These are phyloP conservation scores for Phytopythium chamaehyphon DNA, from an alignment of 352 stramenopile genomes.

Conservation along the genomic window DNA sequence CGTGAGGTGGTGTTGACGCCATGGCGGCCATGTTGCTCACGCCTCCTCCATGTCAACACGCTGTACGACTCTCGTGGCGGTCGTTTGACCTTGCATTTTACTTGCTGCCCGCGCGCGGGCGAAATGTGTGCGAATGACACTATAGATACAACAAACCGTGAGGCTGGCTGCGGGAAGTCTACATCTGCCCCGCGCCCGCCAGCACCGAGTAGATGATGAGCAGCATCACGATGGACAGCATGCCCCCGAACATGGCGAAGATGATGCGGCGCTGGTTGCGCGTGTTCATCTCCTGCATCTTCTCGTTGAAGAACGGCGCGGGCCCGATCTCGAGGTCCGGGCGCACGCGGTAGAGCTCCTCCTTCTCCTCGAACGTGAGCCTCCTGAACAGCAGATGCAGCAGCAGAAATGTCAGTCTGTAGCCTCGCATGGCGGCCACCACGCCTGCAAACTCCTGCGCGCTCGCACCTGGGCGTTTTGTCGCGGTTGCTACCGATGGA, in stretches of 20 bases:
- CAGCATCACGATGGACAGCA: slow-evolving; percentile 62
- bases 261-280: slow-evolving; percentile 63
- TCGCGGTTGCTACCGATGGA: slow-evolving; percentile 24
- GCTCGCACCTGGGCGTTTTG: slow-evolving; percentile 38
- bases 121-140: neutral
- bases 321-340: slow-evolving; percentile 77
- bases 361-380: slow-evolving; percentile 75
- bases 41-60: no score
- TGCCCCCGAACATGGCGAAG: slow-evolving; percentile 70
- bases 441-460: no score
- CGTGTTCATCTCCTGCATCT: slow-evolving; percentile 45
- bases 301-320: slow-evolving; percentile 52
- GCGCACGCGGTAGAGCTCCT: slow-evolving; percentile 76
- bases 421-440: no score
- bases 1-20: slow-evolving; percentile 6
- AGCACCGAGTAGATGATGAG: slow-evolving; percentile 70
- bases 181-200: slow-evolving; percentile 7
- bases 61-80: no score
- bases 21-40: no score
- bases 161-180: slow-evolving; percentile 2
- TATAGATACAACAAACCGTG: slow-evolving; percentile 3
- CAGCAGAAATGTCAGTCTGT: slow-evolving; percentile 1
- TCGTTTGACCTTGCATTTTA: no score
- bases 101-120: neutral
- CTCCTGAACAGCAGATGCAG: slow-evolving; percentile 27